Evolutionary conservation across 768 basidiomycete genomes (phyloP), one percentile per base, ranked within the genome.

Genomic region (Trametes punicea): DNA sequence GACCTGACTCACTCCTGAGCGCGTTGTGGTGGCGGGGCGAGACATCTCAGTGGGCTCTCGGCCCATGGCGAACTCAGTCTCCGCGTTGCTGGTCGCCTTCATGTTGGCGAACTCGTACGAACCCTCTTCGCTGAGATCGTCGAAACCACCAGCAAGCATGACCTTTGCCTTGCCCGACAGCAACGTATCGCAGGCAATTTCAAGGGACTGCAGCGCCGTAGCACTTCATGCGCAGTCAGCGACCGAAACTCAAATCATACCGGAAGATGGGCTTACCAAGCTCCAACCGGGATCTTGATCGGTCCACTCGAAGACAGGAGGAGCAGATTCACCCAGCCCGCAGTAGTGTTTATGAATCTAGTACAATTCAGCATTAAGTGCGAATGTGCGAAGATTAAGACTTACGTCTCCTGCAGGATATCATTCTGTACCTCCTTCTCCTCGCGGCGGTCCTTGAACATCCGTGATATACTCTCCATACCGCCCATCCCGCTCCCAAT

Each of bases 81-180:
- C 92, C 1, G 95, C 88, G 67, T 96, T 98, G 74, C 90, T 93
- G 5, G 97, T 99, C 1, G 97, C 97, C 74, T 98, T 97, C 97
- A 99, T 99, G 78, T 98, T 98, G 46, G 94, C 97, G 73, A 99
- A 99, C 72, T 99, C 96, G 71, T 87, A 98, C 7, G 96, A 98
- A 16, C 96, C 97, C 74, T 99, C 97, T 72, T 99, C 97, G 61
- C 88, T 90, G 70, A 98, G 83, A 70, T 99, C 97, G 67, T 99
- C 97, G 75, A 95, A 98, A 55, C 97, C 97, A 70, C 97, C 97
- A 31, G 96, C 90, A 58, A 99, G 87, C 97, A 99, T 99, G 68
- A 99, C 87, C 75, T 98, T 98, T 30, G 97, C 97, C 72, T 99
- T 99, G 59, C 95, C 91, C 6, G 90, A 89, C 31, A 96, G 71